Conservation (phyloP, 306 rosid genomes). For the Dryas alaskensis region DNA sequence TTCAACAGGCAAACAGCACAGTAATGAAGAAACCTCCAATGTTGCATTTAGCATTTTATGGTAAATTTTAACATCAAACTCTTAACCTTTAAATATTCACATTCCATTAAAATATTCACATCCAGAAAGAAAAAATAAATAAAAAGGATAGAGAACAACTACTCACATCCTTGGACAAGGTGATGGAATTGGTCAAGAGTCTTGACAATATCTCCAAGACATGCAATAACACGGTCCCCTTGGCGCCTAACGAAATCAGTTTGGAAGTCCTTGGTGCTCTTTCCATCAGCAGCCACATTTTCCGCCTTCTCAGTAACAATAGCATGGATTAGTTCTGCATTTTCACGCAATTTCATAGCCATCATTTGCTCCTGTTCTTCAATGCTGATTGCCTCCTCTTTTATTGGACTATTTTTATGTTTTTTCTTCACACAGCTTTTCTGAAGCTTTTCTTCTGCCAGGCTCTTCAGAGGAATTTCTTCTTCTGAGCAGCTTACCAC, state of each 20-base stretch:
- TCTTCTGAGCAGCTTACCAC: conserved; percentile 8
- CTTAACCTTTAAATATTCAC: background rate
- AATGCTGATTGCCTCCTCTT: background rate
- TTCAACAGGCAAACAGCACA: background rate
- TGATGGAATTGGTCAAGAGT: conserved; percentile 36
- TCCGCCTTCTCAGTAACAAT: conserved; percentile 37
- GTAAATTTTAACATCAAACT: background rate
- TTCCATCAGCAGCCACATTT: conserved; percentile 15
- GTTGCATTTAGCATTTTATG: background rate
- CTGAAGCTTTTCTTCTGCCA: conserved; percentile 13
- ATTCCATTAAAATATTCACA: background rate
- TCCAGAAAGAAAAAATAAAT: background rate
- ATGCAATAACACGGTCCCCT: conserved; percentile 45
- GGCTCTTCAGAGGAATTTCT: conserved; percentile 6
- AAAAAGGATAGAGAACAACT: background rate
- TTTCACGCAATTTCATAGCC: conserved; percentile 33
- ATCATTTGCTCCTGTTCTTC: conserved; percentile 33
- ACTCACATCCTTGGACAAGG: conserved; percentile 29
- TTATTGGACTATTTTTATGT: conserved; percentile 2
- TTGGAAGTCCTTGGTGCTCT: conserved; percentile 19
- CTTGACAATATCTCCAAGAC: conserved; percentile 40
- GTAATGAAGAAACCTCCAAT: background rate
- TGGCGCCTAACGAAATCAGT: conserved; percentile 30
- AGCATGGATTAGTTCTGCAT: conserved; percentile 35
- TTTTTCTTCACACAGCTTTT: conserved; percentile 9